Evolutionary conservation across 306 rosid species (phyloP).

Genomic region (Cucurbita pepo): DNA sequence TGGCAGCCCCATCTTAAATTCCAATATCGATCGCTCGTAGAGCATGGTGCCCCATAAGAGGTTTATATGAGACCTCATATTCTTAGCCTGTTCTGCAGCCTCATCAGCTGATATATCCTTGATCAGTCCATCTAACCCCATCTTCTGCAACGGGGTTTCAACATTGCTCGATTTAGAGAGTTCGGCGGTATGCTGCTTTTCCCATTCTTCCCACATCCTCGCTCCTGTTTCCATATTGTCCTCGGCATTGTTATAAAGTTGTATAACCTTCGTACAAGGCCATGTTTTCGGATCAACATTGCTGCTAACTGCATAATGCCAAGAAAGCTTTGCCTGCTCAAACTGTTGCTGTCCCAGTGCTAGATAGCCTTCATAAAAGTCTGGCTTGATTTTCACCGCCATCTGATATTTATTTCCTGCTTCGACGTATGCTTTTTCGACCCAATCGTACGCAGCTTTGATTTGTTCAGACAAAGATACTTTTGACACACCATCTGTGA

Average conservation of each 20-base stretch:
- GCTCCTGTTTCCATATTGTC: conserved; percentile 78
- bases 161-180: conserved; percentile 23
- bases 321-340: conserved; percentile 72
- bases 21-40: conserved; percentile 69
- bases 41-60: conserved; percentile 82
- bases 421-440: conserved; percentile 36
- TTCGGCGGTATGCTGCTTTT: conserved; percentile 20
- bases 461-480: conserved; percentile 29
- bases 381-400: conserved; percentile 49
- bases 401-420: conserved; percentile 76
- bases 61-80: conserved; percentile 66
- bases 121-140: conserved; percentile 32
- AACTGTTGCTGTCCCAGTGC: conserved; percentile 71
- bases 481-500: conserved; percentile 41
- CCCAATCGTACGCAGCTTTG: conserved; percentile 51
- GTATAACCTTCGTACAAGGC: conserved; percentile 49
- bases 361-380: conserved; percentile 68
- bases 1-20: conserved; percentile 55
- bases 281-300: conserved; percentile 32
- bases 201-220: conserved; percentile 60
- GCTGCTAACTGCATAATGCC: conserved; percentile 55
- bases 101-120: conserved; percentile 34
- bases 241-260: conserved; percentile 57
- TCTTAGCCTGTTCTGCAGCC: conserved; percentile 36
- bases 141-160: conserved; percentile 22